These are phyloP conservation scores for Centaurea solstitialis DNA, from an alignment of 129 eudicot genomes.

Conservation along the genomic window DNA sequence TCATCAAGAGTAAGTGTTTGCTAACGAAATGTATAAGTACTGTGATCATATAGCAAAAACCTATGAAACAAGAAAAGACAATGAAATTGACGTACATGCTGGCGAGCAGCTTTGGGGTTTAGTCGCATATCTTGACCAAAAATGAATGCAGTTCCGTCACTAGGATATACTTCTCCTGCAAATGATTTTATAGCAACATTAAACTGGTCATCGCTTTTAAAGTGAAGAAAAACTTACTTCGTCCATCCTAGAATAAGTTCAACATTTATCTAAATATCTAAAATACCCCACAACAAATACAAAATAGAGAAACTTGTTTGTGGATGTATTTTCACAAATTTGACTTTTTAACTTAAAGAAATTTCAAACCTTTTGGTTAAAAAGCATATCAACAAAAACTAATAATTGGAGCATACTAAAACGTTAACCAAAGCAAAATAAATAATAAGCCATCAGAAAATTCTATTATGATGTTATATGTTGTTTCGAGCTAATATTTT, in stretches of 20 bases:
- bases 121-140: conserved; percentile 82
- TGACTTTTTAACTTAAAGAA: background rate
- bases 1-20: conserved; percentile 4
- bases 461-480: background rate
- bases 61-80: background rate
- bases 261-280: background rate
- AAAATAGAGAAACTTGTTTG: conserved; percentile 2
- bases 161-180: conserved; percentile 87
- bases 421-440: background rate
- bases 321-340: background rate
- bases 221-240: background rate
- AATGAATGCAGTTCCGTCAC: conserved; percentile 83
- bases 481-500: background rate
- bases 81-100: conserved; percentile 52
- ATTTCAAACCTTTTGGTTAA: background rate
- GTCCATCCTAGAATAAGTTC: background rate
- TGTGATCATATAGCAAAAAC: background rate
- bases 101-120: conserved; percentile 91
- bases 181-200: conserved; percentile 11
- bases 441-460: background rate
- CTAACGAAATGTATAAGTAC: background rate
- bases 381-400: background rate
- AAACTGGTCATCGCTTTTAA: conserved; percentile 5
- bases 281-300: background rate
- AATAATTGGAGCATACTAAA: background rate